A percentile compares a stretch with the other conserved stretches of the same genome.
Conservation (phyloP, 129 eudicot species). For the Chrysanthemum makinoi region DNA sequence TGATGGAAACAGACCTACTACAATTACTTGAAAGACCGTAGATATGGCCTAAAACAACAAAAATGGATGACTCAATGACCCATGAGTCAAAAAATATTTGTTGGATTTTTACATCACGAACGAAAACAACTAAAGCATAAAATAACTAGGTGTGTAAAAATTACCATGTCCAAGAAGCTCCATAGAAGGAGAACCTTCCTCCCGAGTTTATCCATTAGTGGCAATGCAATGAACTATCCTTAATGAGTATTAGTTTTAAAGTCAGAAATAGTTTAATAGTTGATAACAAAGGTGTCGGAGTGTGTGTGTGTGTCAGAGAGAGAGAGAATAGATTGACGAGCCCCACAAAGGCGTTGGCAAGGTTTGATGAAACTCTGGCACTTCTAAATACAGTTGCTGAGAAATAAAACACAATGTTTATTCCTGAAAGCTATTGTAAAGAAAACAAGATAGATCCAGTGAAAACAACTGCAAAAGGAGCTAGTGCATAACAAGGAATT, state of each 20-base stretch:
- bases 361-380: conserved; percentile 80
- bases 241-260: conserved; percentile 2
- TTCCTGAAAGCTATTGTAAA: too few species aligned
- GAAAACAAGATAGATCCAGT: too few species aligned
- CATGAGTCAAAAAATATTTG: too few species aligned
- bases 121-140: too few species aligned
- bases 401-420: conserved; percentile 66
- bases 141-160: not conserved
- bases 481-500: too few species aligned
- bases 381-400: too few species aligned
- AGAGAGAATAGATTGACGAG: conserved; percentile 49
- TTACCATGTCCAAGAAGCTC: not conserved
- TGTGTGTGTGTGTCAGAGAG: not conserved
- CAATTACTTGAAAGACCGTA: conserved; percentile 69
- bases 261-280: not conserved
- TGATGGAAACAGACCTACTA: conserved; percentile 46
- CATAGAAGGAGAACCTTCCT: not conserved
- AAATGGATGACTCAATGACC: too few species aligned
- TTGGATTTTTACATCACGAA: too few species aligned
- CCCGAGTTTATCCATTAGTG: not conserved
- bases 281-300: conserved; percentile 5
- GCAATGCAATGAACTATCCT: conserved; percentile 20
- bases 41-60: too few species aligned
- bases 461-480: too few species aligned
- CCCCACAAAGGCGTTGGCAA: conserved; percentile 78